Percentiles rank a stretch among this genome's conserved stretches.
phyloP scores from a whole-genome alignment of 1,139 yeast species.

The Geotrichum carabidarum region DNA sequence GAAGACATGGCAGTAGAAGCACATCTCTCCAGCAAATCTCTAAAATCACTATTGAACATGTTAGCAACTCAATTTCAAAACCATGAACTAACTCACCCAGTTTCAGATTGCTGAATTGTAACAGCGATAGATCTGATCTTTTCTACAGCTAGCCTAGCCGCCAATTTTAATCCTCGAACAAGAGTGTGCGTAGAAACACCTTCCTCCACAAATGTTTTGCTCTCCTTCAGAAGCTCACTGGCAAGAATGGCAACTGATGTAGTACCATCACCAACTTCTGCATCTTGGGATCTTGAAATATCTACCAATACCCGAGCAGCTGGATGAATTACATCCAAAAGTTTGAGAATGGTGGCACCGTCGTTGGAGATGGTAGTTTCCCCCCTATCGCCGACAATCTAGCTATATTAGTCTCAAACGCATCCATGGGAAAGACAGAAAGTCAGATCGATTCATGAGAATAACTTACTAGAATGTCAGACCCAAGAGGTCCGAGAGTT shows the following conservation, averaged over 20 bases:
- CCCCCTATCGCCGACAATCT: slow-evolving; percentile 71
- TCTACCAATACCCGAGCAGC: slow-evolving; percentile 95
- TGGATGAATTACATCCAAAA: slow-evolving; percentile 94
- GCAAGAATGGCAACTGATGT: slow-evolving; percentile 92
- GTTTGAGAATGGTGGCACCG: slow-evolving; percentile 91
- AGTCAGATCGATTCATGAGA: neutral
- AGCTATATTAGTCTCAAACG: neutral
- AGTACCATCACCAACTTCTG: slow-evolving; percentile 99
- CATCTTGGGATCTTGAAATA: slow-evolving; percentile 93
- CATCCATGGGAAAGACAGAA: neutral
- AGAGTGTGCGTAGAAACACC: slow-evolving; percentile 89
- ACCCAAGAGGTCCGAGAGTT: slow-evolving; percentile 94
- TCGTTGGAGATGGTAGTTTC: slow-evolving; percentile 94
- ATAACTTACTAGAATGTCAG: slow-evolving; percentile 59
- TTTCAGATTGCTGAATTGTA: slow-evolving; percentile 41
- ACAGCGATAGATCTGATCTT: slow-evolving; percentile 72
- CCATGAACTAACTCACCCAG: slow-evolving; percentile 16
- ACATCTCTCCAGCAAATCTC: slow-evolving; percentile 80
- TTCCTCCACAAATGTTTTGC: slow-evolving; percentile 86
- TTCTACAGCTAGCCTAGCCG: slow-evolving; percentile 69
- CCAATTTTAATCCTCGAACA: slow-evolving; percentile 80
- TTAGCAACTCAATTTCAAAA: neutral
- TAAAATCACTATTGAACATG: slow-evolving; percentile 42
- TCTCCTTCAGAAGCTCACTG: slow-evolving; percentile 88
- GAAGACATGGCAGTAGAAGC: slow-evolving; percentile 98